Base-by-base conservation (phyloP, 495 filamentous ascomycete genomes). In the Halenospora varia region DNA sequence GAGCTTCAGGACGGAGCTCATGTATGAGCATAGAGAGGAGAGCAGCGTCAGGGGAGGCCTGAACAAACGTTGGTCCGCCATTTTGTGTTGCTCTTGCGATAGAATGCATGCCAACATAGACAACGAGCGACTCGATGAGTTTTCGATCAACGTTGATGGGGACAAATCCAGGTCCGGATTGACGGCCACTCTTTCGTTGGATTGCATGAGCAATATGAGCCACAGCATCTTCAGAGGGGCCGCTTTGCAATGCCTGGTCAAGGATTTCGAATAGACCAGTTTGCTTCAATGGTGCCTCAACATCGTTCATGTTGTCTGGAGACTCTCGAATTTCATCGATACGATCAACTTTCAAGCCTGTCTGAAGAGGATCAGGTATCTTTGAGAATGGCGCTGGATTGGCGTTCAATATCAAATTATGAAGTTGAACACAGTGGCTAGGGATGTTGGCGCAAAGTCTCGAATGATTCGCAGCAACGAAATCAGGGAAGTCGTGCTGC, bases 401-500 rank as follows among this genome's bases (percentile, higher is more conserved):
- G 11, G 94, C 91, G 60, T 87, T 88, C 50, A 97, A 81, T 45
- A 97, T 82, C 35, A 97, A 76, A 69, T 96, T 97, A 61, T 89
- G 86, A 55, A 97, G 80, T 69, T 99, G 94, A 23, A 85, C 84
- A 66, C 88, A 93, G 63, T 95, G 89, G 20, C 82, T 78, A 1
- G 95, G 91, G 50, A 97, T 89, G 62, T 83, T 83, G 67, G 90
- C 87, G 78, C 88, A 92, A 45, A 99, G 82, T 55, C 86, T 83
- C 60, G 87, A 85, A 62, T 96, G 88, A 67, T 94, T 88, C 62
- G 93, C 88, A 24, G 87, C 86, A 42, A 97, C 77, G 69, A 96
- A 97, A 54, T 96, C 92, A 0, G 92, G 89, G 71, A 89, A 97
- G 68, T 99, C 94, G 61, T 97, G 94, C 55, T 95, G 88, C 48